Base-by-base conservation (phyloP, 106 monocot genomes). In the Ottelia alismoides region DNA sequence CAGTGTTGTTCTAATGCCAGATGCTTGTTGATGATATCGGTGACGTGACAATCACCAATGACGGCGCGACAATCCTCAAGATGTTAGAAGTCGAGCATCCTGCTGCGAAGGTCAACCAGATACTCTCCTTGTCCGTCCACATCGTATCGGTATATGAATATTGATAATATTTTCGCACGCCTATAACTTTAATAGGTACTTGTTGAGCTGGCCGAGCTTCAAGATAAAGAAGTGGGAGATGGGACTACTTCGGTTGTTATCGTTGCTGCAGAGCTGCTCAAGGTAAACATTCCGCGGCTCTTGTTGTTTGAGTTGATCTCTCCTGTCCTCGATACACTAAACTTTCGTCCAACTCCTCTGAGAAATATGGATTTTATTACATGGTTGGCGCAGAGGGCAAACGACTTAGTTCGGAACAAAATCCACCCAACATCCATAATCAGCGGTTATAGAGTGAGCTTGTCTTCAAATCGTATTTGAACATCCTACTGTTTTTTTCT, bases 1-100 rank as follows among this genome's bases (percentile, higher is more conserved):
- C n/a, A 26, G 32, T 52, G 22, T 63, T 9, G 1, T 52, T 54
- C 31, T 25, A 31, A 23, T 17, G 43, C 27, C 57, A 99, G 98
- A 99, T 99, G 98, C 61, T 99, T 25, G 98, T 99, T 61, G 98
- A 99, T 86, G 90, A 99, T 56, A 90, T 90, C 64, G 98, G 98
- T 56, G 90, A 99, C 80, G 98, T 99, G 26, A 99, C 90, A 27
- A 99, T 90, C 30, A 99, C 98, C 12, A 99, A 99, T 65, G 98
- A 99, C 71, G 98, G 98, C 20, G 85, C 90, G 31, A 99, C 98
- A 1, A 90, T 99, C 61, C 82, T 99, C n/a, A 99, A 86, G 77
- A 85, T 90, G 85, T 61, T 98, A 51, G 98, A 90, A 75, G 85
- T 98, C 56, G 98, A 98, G 53, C 98, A 98, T 73, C 98, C 90